Conservation (phyloP, 805 yeast genomes). For the Ogataea dorogensis region DNA sequence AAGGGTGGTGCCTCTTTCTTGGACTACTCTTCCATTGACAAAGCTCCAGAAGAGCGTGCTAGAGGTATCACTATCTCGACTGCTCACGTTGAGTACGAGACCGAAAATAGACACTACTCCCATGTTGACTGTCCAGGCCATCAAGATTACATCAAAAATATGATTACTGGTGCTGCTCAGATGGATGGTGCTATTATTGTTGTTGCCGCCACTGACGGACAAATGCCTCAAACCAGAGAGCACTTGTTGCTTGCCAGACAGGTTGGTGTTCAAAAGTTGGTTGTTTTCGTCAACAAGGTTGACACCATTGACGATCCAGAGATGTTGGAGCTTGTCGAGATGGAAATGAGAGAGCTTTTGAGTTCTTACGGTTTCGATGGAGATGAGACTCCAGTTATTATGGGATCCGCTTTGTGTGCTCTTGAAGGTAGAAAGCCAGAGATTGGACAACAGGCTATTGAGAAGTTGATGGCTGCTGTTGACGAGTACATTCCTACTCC, state of each 20-base stretch:
- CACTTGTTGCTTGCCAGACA: conserved; percentile 97
- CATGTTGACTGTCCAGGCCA: conserved; percentile 99
- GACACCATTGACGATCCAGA: conserved; percentile 98
- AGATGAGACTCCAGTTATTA: conserved; percentile 94
- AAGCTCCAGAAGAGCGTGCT: conserved; percentile 98
- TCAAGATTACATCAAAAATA: conserved; percentile 97
- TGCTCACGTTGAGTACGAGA: conserved; percentile 97
- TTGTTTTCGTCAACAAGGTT: conserved; percentile 96
- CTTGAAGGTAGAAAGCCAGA: conserved; percentile 85
- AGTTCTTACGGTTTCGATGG: conserved; percentile 94
- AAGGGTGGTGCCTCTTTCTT: conserved; percentile 91
- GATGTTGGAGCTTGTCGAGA: conserved; percentile 98
- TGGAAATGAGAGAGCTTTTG: conserved; percentile 99
- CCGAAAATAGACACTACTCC: conserved; percentile 92
- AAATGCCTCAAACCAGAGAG: conserved; percentile 99
- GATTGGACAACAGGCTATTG: conserved; percentile 84
- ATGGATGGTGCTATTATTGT: conserved; percentile 99
- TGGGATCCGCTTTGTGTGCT: conserved; percentile 99
- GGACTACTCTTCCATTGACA: conserved; percentile 91
- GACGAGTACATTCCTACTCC: conserved; percentile 97
- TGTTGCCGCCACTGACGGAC: conserved; percentile 98
- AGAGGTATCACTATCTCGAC: conserved; percentile 99
- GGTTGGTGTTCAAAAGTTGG: conserved; percentile 97
- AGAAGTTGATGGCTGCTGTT: conserved; percentile 83
- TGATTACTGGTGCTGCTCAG: conserved; percentile 99